Evolutionary conservation across 495 filamentous ascomycete species (phyloP).

Genomic region (Neurospora tetraspora): DNA sequence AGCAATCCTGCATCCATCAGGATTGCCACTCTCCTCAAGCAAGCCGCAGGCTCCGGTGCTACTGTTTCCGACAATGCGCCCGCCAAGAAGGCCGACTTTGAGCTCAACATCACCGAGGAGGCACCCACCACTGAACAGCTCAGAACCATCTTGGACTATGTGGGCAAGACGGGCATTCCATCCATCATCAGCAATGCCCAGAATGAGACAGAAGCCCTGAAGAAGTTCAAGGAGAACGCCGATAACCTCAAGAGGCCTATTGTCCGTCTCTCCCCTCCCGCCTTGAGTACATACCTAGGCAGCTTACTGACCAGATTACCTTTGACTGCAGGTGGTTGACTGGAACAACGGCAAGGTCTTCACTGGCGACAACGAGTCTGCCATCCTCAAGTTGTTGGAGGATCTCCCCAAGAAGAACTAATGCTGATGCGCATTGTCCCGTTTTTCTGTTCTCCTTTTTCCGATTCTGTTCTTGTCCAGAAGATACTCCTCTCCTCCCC

Average conservation of each 20-base stretch:
- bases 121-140: constrained; percentile 78
- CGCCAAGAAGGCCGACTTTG: constrained; percentile 65
- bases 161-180: constrained; percentile 43
- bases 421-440: neutral
- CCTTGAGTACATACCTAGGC: constrained; percentile 2
- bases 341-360: constrained; percentile 85
- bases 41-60: constrained; percentile 42
- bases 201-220: constrained; percentile 64
- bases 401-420: constrained; percentile 42
- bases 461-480: neutral
- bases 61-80: constrained; percentile 47
- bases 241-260: constrained; percentile 64
- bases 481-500: constrained; percentile 4
- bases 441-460: neutral
- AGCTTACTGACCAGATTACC: neutral
- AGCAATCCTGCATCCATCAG: constrained; percentile 51
- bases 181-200: constrained; percentile 62
- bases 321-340: constrained; percentile 60
- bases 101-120: constrained; percentile 74
- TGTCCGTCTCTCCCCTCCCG: constrained; percentile 32
- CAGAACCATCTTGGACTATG: constrained; percentile 77
- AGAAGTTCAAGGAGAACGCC: constrained; percentile 49
- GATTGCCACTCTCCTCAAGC: constrained; percentile 63
- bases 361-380: constrained; percentile 66
- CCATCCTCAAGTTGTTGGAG: constrained; percentile 70